A percentile compares a stretch with the other conserved stretches of the same genome.
Evolutionary conservation across 2,329 filamentous ascomycete genomes (phyloP).

Genomic region (Biscogniauxia sp.): DNA sequence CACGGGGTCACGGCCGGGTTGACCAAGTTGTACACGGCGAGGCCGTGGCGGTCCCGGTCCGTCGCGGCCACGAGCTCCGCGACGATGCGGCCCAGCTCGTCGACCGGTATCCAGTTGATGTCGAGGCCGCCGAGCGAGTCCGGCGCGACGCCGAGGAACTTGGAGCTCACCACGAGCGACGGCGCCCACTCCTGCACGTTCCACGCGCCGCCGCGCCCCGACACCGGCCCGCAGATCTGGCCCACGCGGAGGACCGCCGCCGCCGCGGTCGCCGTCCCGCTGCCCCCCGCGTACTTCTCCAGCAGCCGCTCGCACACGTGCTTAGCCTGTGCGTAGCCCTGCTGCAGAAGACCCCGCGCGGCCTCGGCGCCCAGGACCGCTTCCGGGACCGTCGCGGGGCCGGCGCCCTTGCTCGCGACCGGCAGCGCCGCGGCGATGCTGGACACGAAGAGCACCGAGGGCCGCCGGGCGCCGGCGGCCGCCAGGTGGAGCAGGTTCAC

Average conservation of each 20-base stretch:
- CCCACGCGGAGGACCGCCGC: constrained; percentile 16
- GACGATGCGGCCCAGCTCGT: constrained; percentile 18
- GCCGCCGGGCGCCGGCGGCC: not conserved
- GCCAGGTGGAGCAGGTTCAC: constrained; percentile 16
- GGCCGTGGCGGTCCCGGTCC: not conserved
- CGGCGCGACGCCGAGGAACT: constrained; percentile 15
- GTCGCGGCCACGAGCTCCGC: constrained; percentile 3
- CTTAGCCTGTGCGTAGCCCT: constrained; percentile 29
- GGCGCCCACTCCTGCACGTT: constrained; percentile 21
- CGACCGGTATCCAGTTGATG: constrained; percentile 21
- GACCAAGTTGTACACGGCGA: constrained; percentile 8
- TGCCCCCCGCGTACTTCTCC: constrained; percentile 10
- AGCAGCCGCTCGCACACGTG: constrained; percentile 26
- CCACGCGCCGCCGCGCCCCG: constrained; percentile 16
- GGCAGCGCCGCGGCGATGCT: constrained; percentile 25
- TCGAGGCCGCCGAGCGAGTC: constrained; percentile 10
- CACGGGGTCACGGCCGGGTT: constrained; percentile 6
- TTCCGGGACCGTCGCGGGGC: constrained; percentile 15
- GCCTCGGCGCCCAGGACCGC: constrained; percentile 15
- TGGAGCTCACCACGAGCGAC: constrained; percentile 22
- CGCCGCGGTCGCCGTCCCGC: not conserved
- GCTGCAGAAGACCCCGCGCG: constrained; percentile 11
- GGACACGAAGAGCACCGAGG: constrained; percentile 24
- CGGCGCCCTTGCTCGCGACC: not conserved
- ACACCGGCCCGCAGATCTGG: constrained; percentile 22